Base-by-base conservation (phyloP, 2,329 filamentous ascomycete genomes). In the Grosmannia serpens region DNA sequence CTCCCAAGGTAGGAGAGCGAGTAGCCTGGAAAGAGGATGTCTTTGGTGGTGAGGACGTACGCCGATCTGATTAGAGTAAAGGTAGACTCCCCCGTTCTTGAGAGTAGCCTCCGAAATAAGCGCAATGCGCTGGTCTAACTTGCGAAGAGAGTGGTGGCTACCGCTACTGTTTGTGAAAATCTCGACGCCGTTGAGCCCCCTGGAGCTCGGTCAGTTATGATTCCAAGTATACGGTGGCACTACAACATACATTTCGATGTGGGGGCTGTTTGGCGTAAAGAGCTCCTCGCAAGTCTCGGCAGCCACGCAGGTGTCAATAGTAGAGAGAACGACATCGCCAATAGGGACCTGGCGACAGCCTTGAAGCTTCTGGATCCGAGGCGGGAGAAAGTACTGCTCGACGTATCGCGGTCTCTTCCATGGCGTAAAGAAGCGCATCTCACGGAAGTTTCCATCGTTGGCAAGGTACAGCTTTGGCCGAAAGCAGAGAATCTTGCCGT, bases 131-230 rank as follows among this genome's bases (percentile, higher is more conserved):
- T 73, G 79, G 63, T 87, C 44, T 11, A 46, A 11, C 44, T 46
- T 46, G 4, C 44, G 44, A 46, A 46, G 44, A 22, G 20, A 46
- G 38, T 64, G 63, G 68, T 92, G 88, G 15, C 77, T 83, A 8
- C 84, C 87, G 57, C 78, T 84, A 3, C 78, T 83, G 69, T 92
- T 92, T 10, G 83, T 82, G 62, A 88, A 79, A 58, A 90, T 84
- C 66, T 89, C 88, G 7, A 83, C 82, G 5, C 89, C 88, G 64
- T 84, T 78, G 2, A 90, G 74, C n/a, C 80, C 79, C 73, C 84
- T 83, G 11, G 58, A 59, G 56, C 64, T 65, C n/a, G 62, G 65
- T 60, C 57, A 9, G 55, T 15, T 22, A 22, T 24, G 52, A 24
- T 50, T 24, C 24, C 47, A 53, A 26, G 31, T 8, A 20, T 3